phyloP scores from a whole-genome alignment of 805 yeast species.

The Yamadazyma kitorensis region DNA sequence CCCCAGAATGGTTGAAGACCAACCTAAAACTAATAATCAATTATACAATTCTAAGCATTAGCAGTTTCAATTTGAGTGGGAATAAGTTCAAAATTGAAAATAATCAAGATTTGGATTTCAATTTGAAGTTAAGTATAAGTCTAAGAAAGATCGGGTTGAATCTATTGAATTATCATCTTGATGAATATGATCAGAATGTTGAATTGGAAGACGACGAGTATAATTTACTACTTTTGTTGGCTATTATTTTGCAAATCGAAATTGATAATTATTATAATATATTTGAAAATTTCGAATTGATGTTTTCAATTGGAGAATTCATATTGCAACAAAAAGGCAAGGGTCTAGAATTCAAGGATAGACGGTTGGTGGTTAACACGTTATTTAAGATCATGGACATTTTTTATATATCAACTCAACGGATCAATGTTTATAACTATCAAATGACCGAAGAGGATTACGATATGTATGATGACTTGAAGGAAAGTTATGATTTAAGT shows the following conservation, averaged over 20 bases:
- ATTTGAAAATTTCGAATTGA: conserved; percentile 40
- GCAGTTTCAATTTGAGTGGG: conserved; percentile 12
- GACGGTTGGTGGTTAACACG: conserved; percentile 2
- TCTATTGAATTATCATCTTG: conserved; percentile 38
- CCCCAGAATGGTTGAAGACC: not conserved
- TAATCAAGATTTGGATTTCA: conserved; percentile 20
- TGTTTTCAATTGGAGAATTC: conserved; percentile 40
- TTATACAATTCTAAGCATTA: conserved; percentile 22
- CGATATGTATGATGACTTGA: conserved; percentile 42
- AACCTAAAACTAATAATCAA: conserved; percentile 23
- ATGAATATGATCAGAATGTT: conserved; percentile 33
- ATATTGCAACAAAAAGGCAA: conserved; percentile 15
- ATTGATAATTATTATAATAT: conserved; percentile 38
- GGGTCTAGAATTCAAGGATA: not conserved
- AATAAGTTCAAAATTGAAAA: conserved; percentile 10
- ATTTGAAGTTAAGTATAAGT: conserved; percentile 28
- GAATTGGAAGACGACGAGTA: conserved; percentile 22
- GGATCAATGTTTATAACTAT: conserved; percentile 47
- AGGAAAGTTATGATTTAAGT: conserved; percentile 33
- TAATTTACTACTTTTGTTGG: conserved; percentile 31
- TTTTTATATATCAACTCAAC: conserved; percentile 46
- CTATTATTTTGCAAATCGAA: conserved; percentile 36
- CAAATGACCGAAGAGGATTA: conserved; percentile 32
- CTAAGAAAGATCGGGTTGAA: conserved; percentile 34
- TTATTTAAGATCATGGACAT: conserved; percentile 17